Conservation (phyloP, 371 early-diverging fungal genomes). For the Lichtheimia corymbifera region DNA sequence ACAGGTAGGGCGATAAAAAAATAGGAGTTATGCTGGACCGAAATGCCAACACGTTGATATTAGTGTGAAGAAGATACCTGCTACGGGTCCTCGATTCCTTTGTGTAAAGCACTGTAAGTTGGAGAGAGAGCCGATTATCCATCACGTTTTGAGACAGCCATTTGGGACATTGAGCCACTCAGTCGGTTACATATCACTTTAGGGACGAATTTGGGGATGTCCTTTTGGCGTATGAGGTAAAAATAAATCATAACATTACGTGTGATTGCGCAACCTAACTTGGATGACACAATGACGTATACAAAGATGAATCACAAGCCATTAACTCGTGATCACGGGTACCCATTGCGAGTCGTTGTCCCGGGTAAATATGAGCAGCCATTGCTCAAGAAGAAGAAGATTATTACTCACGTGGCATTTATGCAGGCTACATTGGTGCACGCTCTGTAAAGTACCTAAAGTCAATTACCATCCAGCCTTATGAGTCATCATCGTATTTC, state of each 20-base stretch:
- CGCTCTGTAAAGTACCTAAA: conserved; percentile 84
- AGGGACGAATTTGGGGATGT: conserved; percentile 81
- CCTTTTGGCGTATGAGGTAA: conserved; percentile 72
- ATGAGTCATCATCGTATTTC: conserved; percentile 73
- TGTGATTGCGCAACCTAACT: background rate
- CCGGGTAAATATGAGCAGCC: conserved; percentile 34
- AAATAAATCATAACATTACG: background rate
- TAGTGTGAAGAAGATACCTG: conserved; percentile 64
- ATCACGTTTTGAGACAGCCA: too few species aligned
- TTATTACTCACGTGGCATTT: background rate
- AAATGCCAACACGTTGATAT: background rate
- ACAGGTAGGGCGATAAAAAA: conserved; percentile 40
- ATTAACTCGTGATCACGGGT: conserved; percentile 79
- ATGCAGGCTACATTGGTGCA: conserved; percentile 77
- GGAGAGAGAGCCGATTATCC: too few species aligned
- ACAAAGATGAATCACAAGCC: conserved; percentile 78
- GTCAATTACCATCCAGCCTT: conserved; percentile 60
- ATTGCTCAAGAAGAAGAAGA: background rate
- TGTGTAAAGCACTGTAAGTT: conserved; percentile 74
- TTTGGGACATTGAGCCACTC: background rate
- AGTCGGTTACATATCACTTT: background rate
- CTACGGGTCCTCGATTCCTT: conserved; percentile 85
- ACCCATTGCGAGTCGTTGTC: conserved; percentile 82
- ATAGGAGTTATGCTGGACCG: too few species aligned
- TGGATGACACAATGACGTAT: background rate